Base-by-base conservation (phyloP, 2,329 filamentous ascomycete genomes). In the Pestalotiopsis sp. region DNA sequence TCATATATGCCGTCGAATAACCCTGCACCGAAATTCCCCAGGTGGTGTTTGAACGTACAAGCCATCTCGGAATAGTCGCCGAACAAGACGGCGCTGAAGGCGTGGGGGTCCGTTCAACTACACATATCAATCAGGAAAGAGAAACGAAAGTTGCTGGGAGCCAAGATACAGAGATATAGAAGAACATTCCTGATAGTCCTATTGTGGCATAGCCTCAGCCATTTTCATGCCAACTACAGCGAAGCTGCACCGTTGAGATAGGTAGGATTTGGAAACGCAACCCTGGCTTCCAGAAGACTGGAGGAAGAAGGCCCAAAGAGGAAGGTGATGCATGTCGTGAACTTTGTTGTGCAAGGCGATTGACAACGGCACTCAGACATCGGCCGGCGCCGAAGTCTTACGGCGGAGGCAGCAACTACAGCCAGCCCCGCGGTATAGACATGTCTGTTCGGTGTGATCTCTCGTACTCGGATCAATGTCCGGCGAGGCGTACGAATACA, bases 251-350 rank as follows among this genome's bases (percentile, higher is more conserved):
- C 25, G 11, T 14, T 20, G 25, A 62, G 17, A 36, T 13, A n/a
- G 14, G 27, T 62, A 31, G 59, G 27, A 14, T 62, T n/a, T 62
- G 59, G 14, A 39, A 13, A 20, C 59, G 27, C 20, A n/a, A 62
- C 27, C 36, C 36, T 62, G 27, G 59, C 59, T 62, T 62, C 59
- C 59, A 62, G 59, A 39, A 41, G 59, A 62, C 25, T 62, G 59
- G 59, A 39, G 59, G 17, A 38, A 41, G 59, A 36, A 14, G 31
- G 17, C 36, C 31, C 27, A 36, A 62, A 62, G 9, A 39, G 59
- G 59, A 62, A 62, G 59, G 59, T 62, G 59, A 38, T 12, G 12
- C 27, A 62, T 39, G 27, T 31, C 13, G 13, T 39, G 25, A 11
- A 39, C 59, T 39, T 36, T 62, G 31, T 20, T 52, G 45, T n/a